Base-by-base conservation (phyloP, 352 stramenopile genomes). In the Albugo laibachii region DNA sequence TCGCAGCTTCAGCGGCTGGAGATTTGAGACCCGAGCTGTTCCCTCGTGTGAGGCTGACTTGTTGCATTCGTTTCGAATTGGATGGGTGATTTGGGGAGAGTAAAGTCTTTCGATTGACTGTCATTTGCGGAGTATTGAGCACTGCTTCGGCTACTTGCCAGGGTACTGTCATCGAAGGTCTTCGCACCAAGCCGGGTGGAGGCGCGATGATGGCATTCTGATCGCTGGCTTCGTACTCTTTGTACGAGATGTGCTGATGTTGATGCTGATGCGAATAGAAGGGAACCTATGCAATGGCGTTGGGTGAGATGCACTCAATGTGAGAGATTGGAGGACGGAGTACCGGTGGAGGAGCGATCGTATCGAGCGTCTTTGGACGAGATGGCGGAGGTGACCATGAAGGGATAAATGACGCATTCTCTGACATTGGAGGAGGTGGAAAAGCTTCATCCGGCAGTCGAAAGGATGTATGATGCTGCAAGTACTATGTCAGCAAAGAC, bases 131-230 rank as follows among this genome's bases (percentile, higher is more conserved):
- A 2, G 76, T 88, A 53, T 83, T 83, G 10, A 88, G 57, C 20
- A 88, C 76, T 13, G 76, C 66, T 43, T 88, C 76, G 2, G 76
- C 76, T 34, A 88, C 76, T 56, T 88, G 76, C 76, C 76, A 88
- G 0, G 76, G 76, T 18, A 88, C 76, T 3, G 76, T 88, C 76
- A 88, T 88, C 1, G 76, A 88, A 10, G 76, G 73, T 2, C 76
- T 66, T 27, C 76, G 71, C 27, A 74, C 74, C 11, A 88, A 63
- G 11, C 76, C 76, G 16, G 76, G 76, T 2, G 76, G 76, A 2
- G 75, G 75, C 1, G 68, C 58, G 13, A 84, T 71, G 18, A 81
- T 57, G 0, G 70, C 58, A 34, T 85, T 82, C 24, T 83, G 74
- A 47, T 86, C 74, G 36, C 65, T 63, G 13, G 47, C 52, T 10